A percentile compares a stretch with the other conserved stretches of the same genome.
Conservation (phyloP, 768 basidiomycete species). For the Hygrocybe coccinea region DNA sequence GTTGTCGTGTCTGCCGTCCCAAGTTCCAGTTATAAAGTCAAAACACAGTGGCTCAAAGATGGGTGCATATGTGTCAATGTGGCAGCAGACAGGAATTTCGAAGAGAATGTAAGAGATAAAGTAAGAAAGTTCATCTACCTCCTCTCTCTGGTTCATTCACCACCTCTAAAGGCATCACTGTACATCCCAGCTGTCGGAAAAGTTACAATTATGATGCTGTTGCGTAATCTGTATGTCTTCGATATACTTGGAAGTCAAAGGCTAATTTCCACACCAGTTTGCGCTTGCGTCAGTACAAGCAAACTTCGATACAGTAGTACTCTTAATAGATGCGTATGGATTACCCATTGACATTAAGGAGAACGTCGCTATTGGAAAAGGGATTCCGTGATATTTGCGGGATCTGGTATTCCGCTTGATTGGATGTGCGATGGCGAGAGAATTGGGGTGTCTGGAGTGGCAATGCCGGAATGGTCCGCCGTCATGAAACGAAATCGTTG, state of each 20-base stretch:
- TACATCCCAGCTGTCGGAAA: constrained; percentile 97
- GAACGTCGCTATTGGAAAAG: constrained; percentile 33
- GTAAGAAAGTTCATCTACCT: constrained; percentile 37
- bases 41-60: constrained; percentile 85
- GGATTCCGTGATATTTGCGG: constrained; percentile 43
- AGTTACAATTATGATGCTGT: constrained; percentile 95
- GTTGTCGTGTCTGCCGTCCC: constrained; percentile 96
- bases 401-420: constrained; percentile 30
- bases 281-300: constrained; percentile 53
- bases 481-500: constrained; percentile 77
- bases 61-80: constrained; percentile 94
- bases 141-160: neutral
- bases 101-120: constrained; percentile 87
- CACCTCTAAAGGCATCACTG: constrained; percentile 65
- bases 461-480: constrained; percentile 56
- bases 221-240: constrained; percentile 78
- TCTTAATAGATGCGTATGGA: constrained; percentile 30
- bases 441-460: constrained; percentile 59
- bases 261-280: constrained; percentile 33
- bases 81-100: constrained; percentile 94
- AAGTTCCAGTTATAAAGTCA: constrained; percentile 75
- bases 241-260: neutral
- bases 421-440: constrained; percentile 53
- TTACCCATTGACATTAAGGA: constrained; percentile 19
- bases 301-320: constrained; percentile 18